These are phyloP conservation scores for Eremomyces bilateralis DNA, from an alignment of 495 filamentous ascomycete genomes.

Conservation along the genomic window DNA sequence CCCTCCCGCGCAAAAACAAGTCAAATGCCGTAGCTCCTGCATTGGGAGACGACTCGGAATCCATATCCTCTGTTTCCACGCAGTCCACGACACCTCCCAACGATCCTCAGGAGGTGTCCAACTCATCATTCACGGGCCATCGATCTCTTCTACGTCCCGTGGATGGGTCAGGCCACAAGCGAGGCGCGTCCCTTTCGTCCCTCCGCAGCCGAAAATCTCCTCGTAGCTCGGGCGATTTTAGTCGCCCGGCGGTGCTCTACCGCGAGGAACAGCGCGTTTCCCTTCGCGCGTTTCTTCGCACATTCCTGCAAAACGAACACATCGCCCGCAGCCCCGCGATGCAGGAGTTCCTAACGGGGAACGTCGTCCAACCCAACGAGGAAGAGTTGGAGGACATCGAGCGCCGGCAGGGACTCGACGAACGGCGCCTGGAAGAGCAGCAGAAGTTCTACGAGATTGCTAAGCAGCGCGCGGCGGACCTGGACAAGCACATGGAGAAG, in stretches of 20 bases:
- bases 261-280: constrained; percentile 85
- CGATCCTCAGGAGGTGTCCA: constrained; percentile 7
- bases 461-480: constrained; percentile 63
- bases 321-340: constrained; percentile 64
- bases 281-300: constrained; percentile 70
- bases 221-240: constrained; percentile 20
- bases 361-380: constrained; percentile 49
- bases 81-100: constrained; percentile 19
- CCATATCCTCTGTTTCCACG: constrained; percentile 58
- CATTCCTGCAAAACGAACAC: constrained; percentile 60
- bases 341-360: constrained; percentile 50
- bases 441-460: constrained; percentile 89
- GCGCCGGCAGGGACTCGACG: constrained; percentile 61
- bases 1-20: constrained; percentile 81
- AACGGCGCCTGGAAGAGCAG: constrained; percentile 76
- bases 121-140: too few relatives aligned
- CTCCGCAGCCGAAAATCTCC: constrained; percentile 18
- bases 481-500: constrained; percentile 94
- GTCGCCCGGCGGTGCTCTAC: constrained; percentile 31
- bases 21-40: constrained; percentile 30
- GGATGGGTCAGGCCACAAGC: constrained; percentile 14
- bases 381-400: constrained; percentile 67
- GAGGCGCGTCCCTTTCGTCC: constrained; percentile 11
- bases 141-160: too few relatives aligned
- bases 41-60: constrained; percentile 37